Base-by-base conservation (phyloP, 2,329 filamentous ascomycete genomes). In the Colletotrichum trifolii region DNA sequence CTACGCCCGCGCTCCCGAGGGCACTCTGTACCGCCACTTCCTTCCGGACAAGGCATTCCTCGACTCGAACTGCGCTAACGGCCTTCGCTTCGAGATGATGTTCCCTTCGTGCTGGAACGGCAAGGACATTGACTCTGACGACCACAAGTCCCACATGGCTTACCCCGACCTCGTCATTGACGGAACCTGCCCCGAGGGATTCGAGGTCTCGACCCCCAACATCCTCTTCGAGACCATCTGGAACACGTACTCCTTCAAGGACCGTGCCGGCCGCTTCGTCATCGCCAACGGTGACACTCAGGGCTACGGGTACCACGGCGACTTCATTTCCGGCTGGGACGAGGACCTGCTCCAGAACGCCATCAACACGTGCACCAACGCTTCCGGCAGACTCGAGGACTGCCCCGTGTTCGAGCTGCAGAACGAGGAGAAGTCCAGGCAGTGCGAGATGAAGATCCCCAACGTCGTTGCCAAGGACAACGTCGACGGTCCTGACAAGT, bases 41-140 rank as follows among this genome's bases (percentile, higher is more conserved):
- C 73, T 97, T 71, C 94, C 95, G 0, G 86, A 90, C 71, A 96
- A 97, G 83, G 78, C 79, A 0, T 96, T 87, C 74, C 83, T 97
- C 40, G 94, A 97, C 73, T 84, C 84, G 59, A 89, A 95, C 78
- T 98, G 95, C 79, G 79, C 80, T n/a, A 85, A 96, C 72, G 95
- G 95, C 64, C 74, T 97, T 49, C 90, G 94, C 50, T 82, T 95
- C 48, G 94, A 97, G 78, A 78, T 96, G 64, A 92, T 93, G 86
- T 97, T 97, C 79, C 92, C 93, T 0, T 93, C 90, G 2, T 97
- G 93, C 85, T 96, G 93, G 91, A 92, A 96, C 71, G 92, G 92
- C 54, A 84, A 87, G 71, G 83, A 90, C 67, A 60, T 80, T 6
- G 84, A 86, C 69, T 83, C 83, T 8, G 63, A 73, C 0, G 82